phyloP scores from a whole-genome alignment of 768 basidiomycete genomes.

The Podaxis rugospora region DNA sequence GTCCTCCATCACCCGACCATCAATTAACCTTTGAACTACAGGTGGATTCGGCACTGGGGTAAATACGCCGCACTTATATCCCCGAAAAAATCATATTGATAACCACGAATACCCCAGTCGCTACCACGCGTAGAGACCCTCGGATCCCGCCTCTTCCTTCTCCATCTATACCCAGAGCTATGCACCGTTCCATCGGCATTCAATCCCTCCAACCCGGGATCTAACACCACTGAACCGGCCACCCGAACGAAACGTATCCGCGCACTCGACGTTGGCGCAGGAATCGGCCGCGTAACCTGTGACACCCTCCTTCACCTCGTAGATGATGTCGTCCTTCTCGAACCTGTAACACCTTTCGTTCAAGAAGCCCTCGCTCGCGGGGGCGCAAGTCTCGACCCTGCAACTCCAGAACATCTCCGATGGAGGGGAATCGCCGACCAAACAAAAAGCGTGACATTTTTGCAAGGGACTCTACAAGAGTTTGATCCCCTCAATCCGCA shows the following conservation, averaged over 20 bases:
- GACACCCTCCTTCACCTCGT: constrained; percentile 88
- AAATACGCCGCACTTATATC: constrained; percentile 30
- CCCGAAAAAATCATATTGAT: constrained; percentile 6
- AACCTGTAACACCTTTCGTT: constrained; percentile 81
- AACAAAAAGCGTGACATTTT: constrained; percentile 71
- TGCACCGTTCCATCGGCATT: constrained; percentile 73
- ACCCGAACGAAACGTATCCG: constrained; percentile 36
- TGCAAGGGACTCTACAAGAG: constrained; percentile 75
- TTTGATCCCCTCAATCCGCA: constrained; percentile 65
- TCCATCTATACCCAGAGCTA: constrained; percentile 77
- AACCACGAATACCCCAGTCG: constrained; percentile 40
- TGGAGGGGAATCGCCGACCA: constrained; percentile 70
- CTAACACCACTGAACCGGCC: constrained; percentile 11
- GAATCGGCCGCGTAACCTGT: constrained; percentile 88
- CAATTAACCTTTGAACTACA: neutral
- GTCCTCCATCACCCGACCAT: neutral
- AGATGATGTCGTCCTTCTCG: constrained; percentile 82
- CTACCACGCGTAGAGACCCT: constrained; percentile 89
- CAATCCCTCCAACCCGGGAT: constrained; percentile 35
- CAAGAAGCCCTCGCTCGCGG: constrained; percentile 54
- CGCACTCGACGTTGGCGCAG: constrained; percentile 91
- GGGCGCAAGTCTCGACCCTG: constrained; percentile 27
- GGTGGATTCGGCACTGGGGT: constrained; percentile 48
- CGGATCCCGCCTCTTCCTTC: constrained; percentile 83
- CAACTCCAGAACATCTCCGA: constrained; percentile 17